Evolutionary conservation across 208 protist species (phyloP), one percentile per base, ranked within the genome.

Genomic region (Porcisia deanei): DNA sequence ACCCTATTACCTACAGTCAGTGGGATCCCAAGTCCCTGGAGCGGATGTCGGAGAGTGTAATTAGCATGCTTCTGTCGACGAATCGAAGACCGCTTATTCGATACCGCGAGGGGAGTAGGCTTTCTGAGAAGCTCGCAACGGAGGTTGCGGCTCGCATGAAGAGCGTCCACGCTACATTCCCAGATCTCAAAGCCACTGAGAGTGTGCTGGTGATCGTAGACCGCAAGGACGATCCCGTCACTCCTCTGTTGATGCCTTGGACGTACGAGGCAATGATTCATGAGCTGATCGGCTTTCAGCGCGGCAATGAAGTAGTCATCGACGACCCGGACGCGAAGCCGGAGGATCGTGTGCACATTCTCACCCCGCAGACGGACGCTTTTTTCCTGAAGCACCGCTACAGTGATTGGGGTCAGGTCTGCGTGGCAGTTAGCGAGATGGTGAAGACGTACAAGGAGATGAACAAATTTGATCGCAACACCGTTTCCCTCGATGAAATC

Each of bases 181-280:
- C 91, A 66, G 92, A 98, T 81, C 84, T 97, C 45, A 90, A 85
- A 76, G 82, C 89, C 30, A 86, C 86, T 18, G 93, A 97, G 47
- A 93, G 87, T n/a, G 86, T 97, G 18, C 83, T 97, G 37, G 63
- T 97, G 30, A 84, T 98, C 61, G 66, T 97, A 7, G 92, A 98
- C 75, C 90, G 95, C 72, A 90, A 85, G 83, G 93, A 97, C 76
- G 99, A 99, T 81, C 98, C 98, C 16, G 81, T 99, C 4, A 99
- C 98, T 3, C 98, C 99, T 55, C 86, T 99, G 58, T 88, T 99
- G 37, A 98, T 91, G 73, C 98, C 99, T 77, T 99, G 99, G 98
- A 99, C 98, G 20, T 99, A 99, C 87, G 98, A 99, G 87, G 97
- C 99, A 12, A 99, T 99, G 98, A 94, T 99, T 61, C 97, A 99